Conservation (phyloP, 2,329 filamentous ascomycete genomes). For the Sordariomycetes sp. region DNA sequence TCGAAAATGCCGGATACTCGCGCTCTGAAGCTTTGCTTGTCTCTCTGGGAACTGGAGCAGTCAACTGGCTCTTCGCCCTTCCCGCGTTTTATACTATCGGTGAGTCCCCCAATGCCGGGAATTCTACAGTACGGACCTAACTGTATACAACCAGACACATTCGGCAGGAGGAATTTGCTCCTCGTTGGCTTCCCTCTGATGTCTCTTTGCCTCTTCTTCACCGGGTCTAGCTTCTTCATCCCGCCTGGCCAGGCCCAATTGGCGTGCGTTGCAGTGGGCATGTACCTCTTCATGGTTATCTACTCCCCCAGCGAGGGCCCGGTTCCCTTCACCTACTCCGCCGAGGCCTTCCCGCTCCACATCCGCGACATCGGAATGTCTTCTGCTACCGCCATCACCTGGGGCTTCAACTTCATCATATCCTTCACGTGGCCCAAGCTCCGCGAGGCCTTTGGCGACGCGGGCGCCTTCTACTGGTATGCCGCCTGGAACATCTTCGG, state of each 20-base stretch:
- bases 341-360: conserved; percentile 44
- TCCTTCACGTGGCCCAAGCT: conserved; percentile 19
- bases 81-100: conserved; percentile 42
- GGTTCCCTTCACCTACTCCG: conserved; percentile 46
- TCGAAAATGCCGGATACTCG: conserved; percentile 22
- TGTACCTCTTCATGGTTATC: conserved; percentile 25
- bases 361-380: conserved; percentile 42
- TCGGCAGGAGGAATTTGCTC: conserved; percentile 38
- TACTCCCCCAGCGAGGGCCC: conserved; percentile 40
- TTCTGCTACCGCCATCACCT: conserved; percentile 24
- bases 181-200: conserved; percentile 45
- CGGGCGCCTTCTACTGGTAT: conserved; percentile 21
- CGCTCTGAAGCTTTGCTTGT: conserved; percentile 31
- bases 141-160: conserved; percentile 25
- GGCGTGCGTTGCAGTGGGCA: conserved; percentile 19
- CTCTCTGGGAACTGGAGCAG: conserved; percentile 41
- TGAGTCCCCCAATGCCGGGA: no score
- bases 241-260: conserved; percentile 11
- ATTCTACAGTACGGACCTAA: no score
- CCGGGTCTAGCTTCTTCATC: conserved; percentile 36
- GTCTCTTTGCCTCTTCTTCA: conserved; percentile 39
- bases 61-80: conserved; percentile 45
- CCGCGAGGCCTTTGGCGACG: not conserved
- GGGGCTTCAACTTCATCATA: conserved; percentile 25
- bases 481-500: conserved; percentile 21